Evolutionary conservation across 345 rosid species (phyloP).

Genomic region (Boechera stricta): DNA sequence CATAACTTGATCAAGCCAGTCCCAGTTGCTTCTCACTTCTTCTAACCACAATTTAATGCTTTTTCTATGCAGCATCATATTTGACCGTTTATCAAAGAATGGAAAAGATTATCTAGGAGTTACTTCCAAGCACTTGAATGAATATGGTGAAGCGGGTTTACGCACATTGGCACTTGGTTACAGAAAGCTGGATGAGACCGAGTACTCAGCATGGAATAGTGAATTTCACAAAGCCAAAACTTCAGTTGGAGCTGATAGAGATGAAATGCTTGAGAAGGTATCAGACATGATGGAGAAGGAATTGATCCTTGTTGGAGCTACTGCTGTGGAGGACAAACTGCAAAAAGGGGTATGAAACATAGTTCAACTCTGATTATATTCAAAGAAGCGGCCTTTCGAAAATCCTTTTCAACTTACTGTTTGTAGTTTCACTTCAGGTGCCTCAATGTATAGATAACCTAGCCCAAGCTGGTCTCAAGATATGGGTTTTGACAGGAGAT

Average conservation of each 20-base stretch:
- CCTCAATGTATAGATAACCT: conserved; percentile 89
- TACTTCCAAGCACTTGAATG: conserved; percentile 59
- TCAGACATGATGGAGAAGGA: conserved; percentile 77
- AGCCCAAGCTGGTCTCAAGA: conserved; percentile 84
- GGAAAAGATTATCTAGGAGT: conserved; percentile 59
- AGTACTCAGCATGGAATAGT: conserved; percentile 61
- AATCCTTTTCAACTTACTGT: conserved; percentile 28
- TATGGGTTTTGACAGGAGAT: conserved; percentile 92
- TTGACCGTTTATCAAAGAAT: conserved; percentile 65
- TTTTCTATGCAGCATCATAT: conserved; percentile 61
- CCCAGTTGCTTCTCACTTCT: neutral
- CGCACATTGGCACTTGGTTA: conserved; percentile 82
- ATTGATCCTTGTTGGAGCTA: conserved; percentile 68
- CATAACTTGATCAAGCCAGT: conserved; percentile 18
- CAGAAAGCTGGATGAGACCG: conserved; percentile 51
- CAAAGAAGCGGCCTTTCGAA: conserved; percentile 1
- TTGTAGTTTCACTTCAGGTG: conserved; percentile 52
- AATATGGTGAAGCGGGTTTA: conserved; percentile 73
- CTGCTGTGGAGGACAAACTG: conserved; percentile 82
- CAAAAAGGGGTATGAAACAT: conserved; percentile 71
- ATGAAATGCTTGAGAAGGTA: conserved; percentile 64
- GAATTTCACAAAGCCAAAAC: conserved; percentile 66
- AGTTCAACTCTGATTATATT: conserved; percentile 3
- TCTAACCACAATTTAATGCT: neutral
- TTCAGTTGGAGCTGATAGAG: conserved; percentile 71